These are phyloP conservation scores for Xylaria sp. DNA, from an alignment of 2,329 filamentous ascomycete species.

Conservation along the genomic window DNA sequence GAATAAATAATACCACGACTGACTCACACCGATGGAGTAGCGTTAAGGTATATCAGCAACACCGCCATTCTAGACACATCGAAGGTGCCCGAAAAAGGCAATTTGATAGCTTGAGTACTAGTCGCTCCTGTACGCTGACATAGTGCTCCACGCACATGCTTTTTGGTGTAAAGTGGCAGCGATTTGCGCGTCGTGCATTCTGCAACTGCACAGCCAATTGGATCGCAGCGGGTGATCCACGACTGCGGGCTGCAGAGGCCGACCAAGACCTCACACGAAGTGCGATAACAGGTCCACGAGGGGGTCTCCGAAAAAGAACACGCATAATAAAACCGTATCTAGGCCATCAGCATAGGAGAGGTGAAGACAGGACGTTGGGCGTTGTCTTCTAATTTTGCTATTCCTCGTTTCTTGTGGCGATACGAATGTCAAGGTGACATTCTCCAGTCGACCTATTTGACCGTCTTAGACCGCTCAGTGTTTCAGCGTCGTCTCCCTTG, in stretches of 20 bases:
- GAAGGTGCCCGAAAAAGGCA: slow-evolving; percentile 25
- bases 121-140: slow-evolving; percentile 30
- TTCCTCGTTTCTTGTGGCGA: slow-evolving; percentile 7
- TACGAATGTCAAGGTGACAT: slow-evolving; percentile 2
- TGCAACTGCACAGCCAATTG: slow-evolving; percentile 35
- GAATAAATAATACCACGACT: not conserved
- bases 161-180: slow-evolving; percentile 29
- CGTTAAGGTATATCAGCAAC: slow-evolving; percentile 18
- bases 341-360: slow-evolving; percentile 5
- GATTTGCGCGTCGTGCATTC: slow-evolving; percentile 36
- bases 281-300: slow-evolving; percentile 25
- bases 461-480: slow-evolving; percentile 3
- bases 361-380: not conserved
- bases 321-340: not conserved
- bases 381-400: slow-evolving; percentile 3
- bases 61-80: slow-evolving; percentile 18
- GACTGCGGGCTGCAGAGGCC: slow-evolving; percentile 41
- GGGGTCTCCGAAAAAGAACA: slow-evolving; percentile 11
- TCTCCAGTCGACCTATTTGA: slow-evolving; percentile 1
- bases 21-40: slow-evolving; percentile 19
- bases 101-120: slow-evolving; percentile 26
- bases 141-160: slow-evolving; percentile 30
- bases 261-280: slow-evolving; percentile 29
- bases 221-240: slow-evolving; percentile 40
- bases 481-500: slow-evolving; percentile 17